phyloP scores from a whole-genome alignment of 768 basidiomycete species.

The Artomyces pyxidatus region DNA sequence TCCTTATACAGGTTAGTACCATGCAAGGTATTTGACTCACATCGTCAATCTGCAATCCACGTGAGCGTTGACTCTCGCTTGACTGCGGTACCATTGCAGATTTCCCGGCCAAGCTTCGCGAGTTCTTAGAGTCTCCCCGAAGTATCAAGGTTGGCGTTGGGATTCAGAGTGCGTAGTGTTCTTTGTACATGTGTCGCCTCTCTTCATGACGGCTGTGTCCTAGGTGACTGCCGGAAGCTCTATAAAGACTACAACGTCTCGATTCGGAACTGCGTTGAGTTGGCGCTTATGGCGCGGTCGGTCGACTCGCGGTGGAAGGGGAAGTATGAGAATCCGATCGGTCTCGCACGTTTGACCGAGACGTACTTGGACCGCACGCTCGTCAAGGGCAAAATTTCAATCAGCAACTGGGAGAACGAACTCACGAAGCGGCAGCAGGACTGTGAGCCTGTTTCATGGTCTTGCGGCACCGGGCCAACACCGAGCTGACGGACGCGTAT shows the following conservation, averaged over 20 bases:
- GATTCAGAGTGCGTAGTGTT: constrained; percentile 46
- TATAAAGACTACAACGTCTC: constrained; percentile 36
- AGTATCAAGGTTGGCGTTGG: constrained; percentile 65
- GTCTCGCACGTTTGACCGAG: constrained; percentile 58
- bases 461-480: too few species aligned
- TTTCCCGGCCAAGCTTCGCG: constrained; percentile 30
- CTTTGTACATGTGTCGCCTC: constrained; percentile 1
- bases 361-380: constrained; percentile 46
- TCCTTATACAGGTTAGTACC: constrained; percentile 56
- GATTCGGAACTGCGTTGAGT: constrained; percentile 52
- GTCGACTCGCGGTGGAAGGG: constrained; percentile 71
- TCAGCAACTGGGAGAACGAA: constrained; percentile 61
- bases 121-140: constrained; percentile 44
- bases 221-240: constrained; percentile 65
- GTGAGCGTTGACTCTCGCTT: neutral
- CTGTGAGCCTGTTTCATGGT: constrained; percentile 38
- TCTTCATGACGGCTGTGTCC: neutral
- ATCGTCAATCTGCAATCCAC: neutral
- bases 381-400: constrained; percentile 49
- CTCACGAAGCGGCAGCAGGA: constrained; percentile 42
- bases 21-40: constrained; percentile 38
- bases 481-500: constrained; percentile 3
- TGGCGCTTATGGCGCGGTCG: constrained; percentile 59
- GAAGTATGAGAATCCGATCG: constrained; percentile 48
- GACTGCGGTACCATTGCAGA: neutral